Percentiles rank a stretch among this genome's conserved stretches.
Conservation (phyloP, 2,329 filamentous ascomycete species). For the Sporothrix sp. region DNA sequence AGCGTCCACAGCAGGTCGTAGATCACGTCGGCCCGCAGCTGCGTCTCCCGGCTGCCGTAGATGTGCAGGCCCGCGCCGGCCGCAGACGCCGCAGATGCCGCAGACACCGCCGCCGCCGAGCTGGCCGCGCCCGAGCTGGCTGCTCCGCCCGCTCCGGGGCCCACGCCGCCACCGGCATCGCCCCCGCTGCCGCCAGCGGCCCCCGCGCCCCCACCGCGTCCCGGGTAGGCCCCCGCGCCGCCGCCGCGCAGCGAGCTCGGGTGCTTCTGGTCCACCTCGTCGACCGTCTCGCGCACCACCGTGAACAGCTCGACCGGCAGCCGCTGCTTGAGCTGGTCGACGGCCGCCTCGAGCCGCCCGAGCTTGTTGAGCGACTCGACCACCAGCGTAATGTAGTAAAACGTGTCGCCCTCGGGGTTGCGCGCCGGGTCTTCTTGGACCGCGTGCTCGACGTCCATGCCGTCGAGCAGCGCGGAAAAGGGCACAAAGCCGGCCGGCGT, state of each 20-base stretch:
- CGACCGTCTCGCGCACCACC: conserved; percentile 89
- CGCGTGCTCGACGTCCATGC: conserved; percentile 48
- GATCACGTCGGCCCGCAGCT: conserved; percentile 73
- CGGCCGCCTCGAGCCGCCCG: conserved; percentile 71
- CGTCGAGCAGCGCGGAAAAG: conserved; percentile 51
- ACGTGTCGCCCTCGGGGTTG: conserved; percentile 92
- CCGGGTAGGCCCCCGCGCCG: no score
- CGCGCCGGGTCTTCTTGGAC: conserved; percentile 80
- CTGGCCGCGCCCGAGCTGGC: conserved; percentile 22
- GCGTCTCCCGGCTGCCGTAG: conserved; percentile 60
- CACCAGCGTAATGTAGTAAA: conserved; percentile 80
- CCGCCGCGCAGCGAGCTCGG: conserved; percentile 64
- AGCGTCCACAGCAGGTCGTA: conserved; percentile 86
- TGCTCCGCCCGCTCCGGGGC: conserved; percentile 28
- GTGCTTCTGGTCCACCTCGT: conserved; percentile 85
- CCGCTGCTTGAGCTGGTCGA: conserved; percentile 85
- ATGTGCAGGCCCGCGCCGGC: conserved; percentile 41
- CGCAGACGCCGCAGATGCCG: background rate
- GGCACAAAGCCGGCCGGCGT: conserved; percentile 39
- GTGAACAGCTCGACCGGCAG: conserved; percentile 88
- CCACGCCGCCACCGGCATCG: conserved; percentile 13
- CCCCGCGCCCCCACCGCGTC: conserved; percentile 24
- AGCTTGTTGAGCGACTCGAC: conserved; percentile 87
- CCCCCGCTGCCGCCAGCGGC: background rate
- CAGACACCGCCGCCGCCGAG: conserved; percentile 21